phyloP scores from a whole-genome alignment of 2,329 filamentous ascomycete species.

The Fusarium sp. region DNA sequence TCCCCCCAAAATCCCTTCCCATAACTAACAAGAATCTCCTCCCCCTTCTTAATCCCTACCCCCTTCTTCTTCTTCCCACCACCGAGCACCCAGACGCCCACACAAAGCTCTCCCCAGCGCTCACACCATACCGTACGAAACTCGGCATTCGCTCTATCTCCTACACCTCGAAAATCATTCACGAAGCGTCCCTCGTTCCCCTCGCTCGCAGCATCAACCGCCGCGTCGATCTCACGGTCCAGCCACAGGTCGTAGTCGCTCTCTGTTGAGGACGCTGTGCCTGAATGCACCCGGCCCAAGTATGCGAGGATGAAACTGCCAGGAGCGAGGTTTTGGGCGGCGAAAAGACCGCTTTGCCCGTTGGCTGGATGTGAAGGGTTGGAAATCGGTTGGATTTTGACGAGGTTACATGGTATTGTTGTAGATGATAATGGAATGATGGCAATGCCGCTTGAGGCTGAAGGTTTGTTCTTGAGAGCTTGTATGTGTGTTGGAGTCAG shows the following conservation, averaged over 20 bases:
- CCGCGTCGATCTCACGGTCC: constrained; percentile 66
- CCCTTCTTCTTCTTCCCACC: constrained; percentile 38
- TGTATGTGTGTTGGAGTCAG: constrained; percentile 58
- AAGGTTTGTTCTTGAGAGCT: constrained; percentile 52
- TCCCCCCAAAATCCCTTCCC: constrained; percentile 75
- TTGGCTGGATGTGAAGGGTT: constrained; percentile 67
- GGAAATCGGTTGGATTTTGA: constrained; percentile 67
- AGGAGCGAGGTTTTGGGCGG: constrained; percentile 64
- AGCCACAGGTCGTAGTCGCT: constrained; percentile 75
- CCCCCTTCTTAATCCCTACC: constrained; percentile 65
- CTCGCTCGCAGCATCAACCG: constrained; percentile 68
- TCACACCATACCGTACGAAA: constrained; percentile 70
- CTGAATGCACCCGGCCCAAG: constrained; percentile 68
- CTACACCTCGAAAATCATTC: constrained; percentile 74
- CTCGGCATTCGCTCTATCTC: constrained; percentile 66
- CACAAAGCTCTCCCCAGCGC: constrained; percentile 63
- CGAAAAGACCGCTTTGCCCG: constrained; percentile 72
- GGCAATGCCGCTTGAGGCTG: constrained; percentile 35
- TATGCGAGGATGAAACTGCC: constrained; percentile 72
- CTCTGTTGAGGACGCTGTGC: constrained; percentile 46
- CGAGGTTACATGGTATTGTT: constrained; percentile 61
- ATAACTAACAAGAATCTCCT: constrained; percentile 75
- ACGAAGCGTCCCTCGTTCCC: constrained; percentile 76
- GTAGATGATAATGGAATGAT: constrained; percentile 50
- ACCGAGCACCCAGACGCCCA: constrained; percentile 68